phyloP scores from a whole-genome alignment of 306 rosid species.

The Alnus rubra region DNA sequence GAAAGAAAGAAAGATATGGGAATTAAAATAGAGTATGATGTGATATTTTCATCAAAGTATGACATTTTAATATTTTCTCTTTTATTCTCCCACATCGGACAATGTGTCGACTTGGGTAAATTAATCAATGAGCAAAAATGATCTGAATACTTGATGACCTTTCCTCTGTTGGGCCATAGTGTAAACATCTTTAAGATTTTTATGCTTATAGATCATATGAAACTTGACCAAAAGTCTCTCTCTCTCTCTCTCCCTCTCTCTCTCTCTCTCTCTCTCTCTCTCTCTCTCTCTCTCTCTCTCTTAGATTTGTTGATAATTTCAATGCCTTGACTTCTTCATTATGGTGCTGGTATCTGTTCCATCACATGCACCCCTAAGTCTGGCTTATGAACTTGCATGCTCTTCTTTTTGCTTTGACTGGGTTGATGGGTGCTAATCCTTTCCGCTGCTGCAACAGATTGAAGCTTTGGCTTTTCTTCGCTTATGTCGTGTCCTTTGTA shows the following conservation, averaged over 20 bases:
- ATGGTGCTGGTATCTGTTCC: neutral
- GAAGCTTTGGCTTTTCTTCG: slow-evolving; percentile 99
- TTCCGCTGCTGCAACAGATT: slow-evolving; percentile 52
- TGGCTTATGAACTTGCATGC: slow-evolving; percentile 13
- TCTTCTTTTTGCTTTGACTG: slow-evolving; percentile 16
- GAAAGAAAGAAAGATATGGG: no score
- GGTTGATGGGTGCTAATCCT: slow-evolving; percentile 28
- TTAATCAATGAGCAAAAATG: neutral
- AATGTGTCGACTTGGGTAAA: neutral
- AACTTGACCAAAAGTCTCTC: neutral
- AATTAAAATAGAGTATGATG: neutral
- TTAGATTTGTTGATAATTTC: neutral
- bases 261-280: neutral
- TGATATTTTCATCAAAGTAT: neutral
- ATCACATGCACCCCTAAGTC: neutral
- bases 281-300: neutral
- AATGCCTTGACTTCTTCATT: neutral
- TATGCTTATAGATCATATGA: neutral
- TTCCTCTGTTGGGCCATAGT: neutral
- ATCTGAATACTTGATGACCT: neutral
- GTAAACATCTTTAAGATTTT: neutral
- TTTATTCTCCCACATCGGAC: neutral
- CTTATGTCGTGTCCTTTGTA: slow-evolving; percentile 94
- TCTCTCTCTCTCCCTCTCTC: neutral
- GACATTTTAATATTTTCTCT: neutral